phyloP scores from a whole-genome alignment of 805 yeast genomes.

The Sugiyamaella boreocaroliniensis region DNA sequence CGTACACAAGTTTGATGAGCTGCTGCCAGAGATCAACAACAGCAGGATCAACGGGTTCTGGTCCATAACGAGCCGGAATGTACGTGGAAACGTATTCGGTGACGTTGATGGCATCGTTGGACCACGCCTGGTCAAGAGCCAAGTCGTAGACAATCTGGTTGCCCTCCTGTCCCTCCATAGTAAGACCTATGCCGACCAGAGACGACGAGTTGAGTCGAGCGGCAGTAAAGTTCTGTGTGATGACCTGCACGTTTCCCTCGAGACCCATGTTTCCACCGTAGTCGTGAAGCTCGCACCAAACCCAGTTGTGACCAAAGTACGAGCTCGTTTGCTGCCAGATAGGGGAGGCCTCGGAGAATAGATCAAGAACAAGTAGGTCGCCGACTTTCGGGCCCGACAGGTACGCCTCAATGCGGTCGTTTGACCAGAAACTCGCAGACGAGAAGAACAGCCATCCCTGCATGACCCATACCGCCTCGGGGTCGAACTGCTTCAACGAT shows the following conservation, averaged over 20 bases:
- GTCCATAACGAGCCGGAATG: constrained; percentile 11
- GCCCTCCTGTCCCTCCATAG: constrained; percentile 16
- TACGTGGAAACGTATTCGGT: constrained; percentile 2
- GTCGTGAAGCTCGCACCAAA: constrained; percentile 15
- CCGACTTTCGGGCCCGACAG: constrained; percentile 12
- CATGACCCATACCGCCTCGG: constrained; percentile 13
- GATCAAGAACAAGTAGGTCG: constrained; percentile 10
- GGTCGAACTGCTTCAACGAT: constrained; percentile 2
- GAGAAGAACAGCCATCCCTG: constrained; percentile 15
- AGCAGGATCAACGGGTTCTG: constrained; percentile 2
- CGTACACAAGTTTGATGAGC: constrained; percentile 11
- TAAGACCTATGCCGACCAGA: constrained; percentile 11
- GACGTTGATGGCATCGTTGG: constrained; percentile 5
- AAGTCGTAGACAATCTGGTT: constrained; percentile 14
- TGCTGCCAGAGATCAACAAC: constrained; percentile 7
- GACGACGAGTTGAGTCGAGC: constrained; percentile 6
- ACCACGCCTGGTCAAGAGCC: constrained; percentile 14
- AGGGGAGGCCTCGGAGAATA: constrained; percentile 14
- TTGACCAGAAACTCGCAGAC: constrained; percentile 10
- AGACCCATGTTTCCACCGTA: constrained; percentile 13
- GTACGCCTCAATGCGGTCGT: constrained; percentile 9
- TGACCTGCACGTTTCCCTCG: constrained; percentile 11
- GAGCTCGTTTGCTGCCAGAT: constrained; percentile 10
- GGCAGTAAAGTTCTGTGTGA: constrained; percentile 12
- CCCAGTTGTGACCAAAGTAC: constrained; percentile 14